These are phyloP conservation scores for Wickerhamomyces silvicola DNA, from an alignment of 805 yeast genomes.

Conservation along the genomic window DNA sequence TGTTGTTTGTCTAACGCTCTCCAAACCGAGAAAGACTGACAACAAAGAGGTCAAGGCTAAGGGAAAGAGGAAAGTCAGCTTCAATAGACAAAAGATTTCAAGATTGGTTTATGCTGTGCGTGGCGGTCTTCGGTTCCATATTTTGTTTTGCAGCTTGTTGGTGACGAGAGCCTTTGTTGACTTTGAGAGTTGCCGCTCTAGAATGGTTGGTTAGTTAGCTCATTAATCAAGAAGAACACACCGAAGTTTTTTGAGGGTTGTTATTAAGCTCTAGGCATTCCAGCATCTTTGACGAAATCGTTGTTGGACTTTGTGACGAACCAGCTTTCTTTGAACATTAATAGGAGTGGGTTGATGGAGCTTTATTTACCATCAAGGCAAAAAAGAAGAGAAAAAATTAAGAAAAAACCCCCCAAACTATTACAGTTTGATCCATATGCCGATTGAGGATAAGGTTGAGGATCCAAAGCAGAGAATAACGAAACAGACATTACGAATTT, in stretches of 20 bases:
- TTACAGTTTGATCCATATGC: slow-evolving; percentile 62
- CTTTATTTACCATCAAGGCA: slow-evolving; percentile 71
- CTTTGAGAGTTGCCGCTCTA: slow-evolving; percentile 78
- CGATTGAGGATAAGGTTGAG: slow-evolving; percentile 37
- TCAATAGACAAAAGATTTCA: slow-evolving; percentile 10
- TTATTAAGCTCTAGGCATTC: slow-evolving; percentile 68
- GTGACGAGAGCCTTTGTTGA: slow-evolving; percentile 63
- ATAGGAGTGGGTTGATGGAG: slow-evolving; percentile 54
- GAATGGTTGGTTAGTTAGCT: slow-evolving; percentile 81
- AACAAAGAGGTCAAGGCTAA: neutral
- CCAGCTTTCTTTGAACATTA: slow-evolving; percentile 49
- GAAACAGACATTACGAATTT: slow-evolving; percentile 71
- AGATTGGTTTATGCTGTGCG: too few relatives aligned
- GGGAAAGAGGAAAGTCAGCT: neutral
- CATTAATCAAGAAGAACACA: slow-evolving; percentile 66
- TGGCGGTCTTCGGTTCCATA: slow-evolving; percentile 21
- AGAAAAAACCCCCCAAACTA: slow-evolving; percentile 59
- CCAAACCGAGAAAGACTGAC: too few relatives aligned
- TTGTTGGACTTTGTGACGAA: slow-evolving; percentile 55
- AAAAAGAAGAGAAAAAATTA: slow-evolving; percentile 25
- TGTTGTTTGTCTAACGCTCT: slow-evolving; percentile 18
- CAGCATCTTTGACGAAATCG: slow-evolving; percentile 77
- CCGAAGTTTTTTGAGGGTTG: slow-evolving; percentile 53
- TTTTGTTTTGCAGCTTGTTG: slow-evolving; percentile 33
- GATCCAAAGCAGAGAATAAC: slow-evolving; percentile 85